Base-by-base conservation (phyloP, 2,329 filamentous ascomycete genomes). In the Sporothrix phasma region DNA sequence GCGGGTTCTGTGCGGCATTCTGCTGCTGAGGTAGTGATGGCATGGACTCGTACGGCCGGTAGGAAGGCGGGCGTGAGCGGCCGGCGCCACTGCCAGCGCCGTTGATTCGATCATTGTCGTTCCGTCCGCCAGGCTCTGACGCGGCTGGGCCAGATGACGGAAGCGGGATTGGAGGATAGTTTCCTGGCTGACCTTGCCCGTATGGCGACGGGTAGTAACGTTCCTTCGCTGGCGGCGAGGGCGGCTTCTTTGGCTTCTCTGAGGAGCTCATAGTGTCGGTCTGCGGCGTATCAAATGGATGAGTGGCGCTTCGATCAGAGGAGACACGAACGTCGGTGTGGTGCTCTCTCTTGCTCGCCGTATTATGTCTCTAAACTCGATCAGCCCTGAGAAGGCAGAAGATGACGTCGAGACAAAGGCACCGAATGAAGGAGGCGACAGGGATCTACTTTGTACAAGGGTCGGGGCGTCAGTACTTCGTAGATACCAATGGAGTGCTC, bases 121-220 rank as follows among this genome's bases (percentile, higher is more conserved):
- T 43, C 7, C 60, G 60, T 11, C 60, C 60, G 10, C 46, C 60
- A 5, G 60, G 46, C 17, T 22, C 60, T 22, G 60, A 62, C 13
- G 49, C 49, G 5, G 61, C 51, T 5, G 31, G 62, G 15, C 43
- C 62, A 3, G 61, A 37, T 17, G 26, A 46, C 10, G 49, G 49
- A 13, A 39, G 39, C 10, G 61, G 61, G 15, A 63, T 56, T 11
- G 39, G 49, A 19, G 61, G 61, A 22, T 62, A 62, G 47, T 31
- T 41, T 8, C 61, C 61, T 7, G 61, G 61, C 51, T 58, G 51
- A 15, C 39, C 43, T 1, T 53, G 31, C 29, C 62, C 62, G 24
- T 64, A 64, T 7, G 53, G 31, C 15, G 53, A 51, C 7, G 45
- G 31, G 15, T 59, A 49, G 39, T 59, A 59, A 2, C 62, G 43